Conservation (phyloP, 129 eudicot genomes). For the Silybum marianum region DNA sequence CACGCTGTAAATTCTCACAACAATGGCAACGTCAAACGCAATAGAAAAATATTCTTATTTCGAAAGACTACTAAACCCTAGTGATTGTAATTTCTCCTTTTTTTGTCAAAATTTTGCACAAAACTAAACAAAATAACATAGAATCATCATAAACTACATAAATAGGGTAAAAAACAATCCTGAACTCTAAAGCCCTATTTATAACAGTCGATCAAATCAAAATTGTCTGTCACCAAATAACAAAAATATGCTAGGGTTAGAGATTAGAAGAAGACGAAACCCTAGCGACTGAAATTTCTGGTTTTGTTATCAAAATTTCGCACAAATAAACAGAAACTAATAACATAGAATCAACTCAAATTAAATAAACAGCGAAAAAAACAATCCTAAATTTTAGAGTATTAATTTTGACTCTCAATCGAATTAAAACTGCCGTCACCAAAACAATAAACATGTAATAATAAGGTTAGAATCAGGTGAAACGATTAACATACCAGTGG, state of each 20-base stretch:
- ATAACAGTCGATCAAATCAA: neutral
- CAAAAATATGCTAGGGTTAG: neutral
- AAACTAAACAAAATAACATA: neutral
- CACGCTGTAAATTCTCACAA: constrained; percentile 12
- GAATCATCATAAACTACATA: neutral
- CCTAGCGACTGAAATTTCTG: neutral
- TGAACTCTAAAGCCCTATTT: too few species aligned
- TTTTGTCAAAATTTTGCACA: neutral
- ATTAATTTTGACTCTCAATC: neutral
- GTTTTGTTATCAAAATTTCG: neutral
- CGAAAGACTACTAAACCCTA: neutral
- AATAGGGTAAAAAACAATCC: too few species aligned
- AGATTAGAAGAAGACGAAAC: neutral
- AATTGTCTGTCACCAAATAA: neutral
- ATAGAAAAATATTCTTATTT: neutral
- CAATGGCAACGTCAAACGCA: constrained; percentile 7
- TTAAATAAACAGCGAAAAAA: neutral
- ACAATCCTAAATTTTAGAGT: neutral
- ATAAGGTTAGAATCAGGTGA: neutral
- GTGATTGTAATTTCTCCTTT: neutral
- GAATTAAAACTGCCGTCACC: neutral
- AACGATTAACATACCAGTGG: neutral
- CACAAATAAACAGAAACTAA: neutral
- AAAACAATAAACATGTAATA: neutral
- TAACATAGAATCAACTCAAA: neutral